phyloP scores from a whole-genome alignment of 192 early-diverging fungal genomes.

The Umbelopsis sp. region DNA sequence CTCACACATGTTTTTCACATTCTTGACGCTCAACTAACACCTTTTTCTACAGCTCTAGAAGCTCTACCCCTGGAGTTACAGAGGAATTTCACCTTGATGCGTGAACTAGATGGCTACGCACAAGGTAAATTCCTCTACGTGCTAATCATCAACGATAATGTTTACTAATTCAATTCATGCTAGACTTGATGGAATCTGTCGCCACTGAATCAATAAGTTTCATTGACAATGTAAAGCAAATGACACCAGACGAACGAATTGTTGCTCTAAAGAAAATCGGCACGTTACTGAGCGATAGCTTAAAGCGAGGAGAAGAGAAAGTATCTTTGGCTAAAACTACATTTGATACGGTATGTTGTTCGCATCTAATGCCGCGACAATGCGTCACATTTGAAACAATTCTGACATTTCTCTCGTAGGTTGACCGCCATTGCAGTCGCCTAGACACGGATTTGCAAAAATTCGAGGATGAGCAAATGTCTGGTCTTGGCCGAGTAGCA shows the following conservation, averaged over 20 bases:
- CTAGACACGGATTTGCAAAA: constrained; percentile 90
- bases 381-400: too few species aligned
- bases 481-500: constrained; percentile 50
- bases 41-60: constrained; percentile 66
- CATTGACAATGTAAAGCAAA: constrained; percentile 61
- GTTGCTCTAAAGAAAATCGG: constrained; percentile 55
- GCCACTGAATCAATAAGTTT: constrained; percentile 71
- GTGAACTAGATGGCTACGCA: constrained; percentile 82
- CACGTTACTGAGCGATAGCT: constrained; percentile 65
- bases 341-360: constrained; percentile 77
- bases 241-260: constrained; percentile 54
- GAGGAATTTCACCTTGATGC: constrained; percentile 91
- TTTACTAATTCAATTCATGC: neutral
- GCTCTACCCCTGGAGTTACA: constrained; percentile 76
- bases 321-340: constrained; percentile 91
- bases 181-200: constrained; percentile 74
- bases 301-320: constrained; percentile 92
- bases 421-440: constrained; percentile 85
- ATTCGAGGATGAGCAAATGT: constrained; percentile 91
- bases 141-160: neutral
- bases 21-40: neutral
- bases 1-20: neutral
- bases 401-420: constrained; percentile 39
- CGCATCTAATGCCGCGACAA: too few species aligned
- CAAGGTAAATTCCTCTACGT: constrained; percentile 48